Evolutionary conservation across 2,329 filamentous ascomycete genomes (phyloP).

Genomic region (Diaporthe vexans): DNA sequence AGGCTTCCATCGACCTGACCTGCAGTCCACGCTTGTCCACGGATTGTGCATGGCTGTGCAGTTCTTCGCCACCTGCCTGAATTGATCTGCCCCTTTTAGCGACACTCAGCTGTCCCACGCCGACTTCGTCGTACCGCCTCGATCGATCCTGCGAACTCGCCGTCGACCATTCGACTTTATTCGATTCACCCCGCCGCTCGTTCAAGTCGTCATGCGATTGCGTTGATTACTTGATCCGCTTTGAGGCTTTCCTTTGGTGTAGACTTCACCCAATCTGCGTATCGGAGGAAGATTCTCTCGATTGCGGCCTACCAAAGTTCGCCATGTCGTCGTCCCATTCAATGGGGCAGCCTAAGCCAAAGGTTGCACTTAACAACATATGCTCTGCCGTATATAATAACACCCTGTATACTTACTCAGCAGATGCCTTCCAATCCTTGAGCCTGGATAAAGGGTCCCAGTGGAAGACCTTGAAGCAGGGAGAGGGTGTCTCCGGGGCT

Average conservation of each 20-base stretch:
- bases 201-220: constrained; percentile 40
- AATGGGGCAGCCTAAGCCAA: constrained; percentile 69
- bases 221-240: constrained; percentile 36
- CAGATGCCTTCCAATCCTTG: constrained; percentile 81
- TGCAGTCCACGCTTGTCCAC: not conserved
- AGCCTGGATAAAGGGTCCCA: constrained; percentile 75
- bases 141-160: constrained; percentile 6
- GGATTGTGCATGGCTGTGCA: constrained; percentile 23
- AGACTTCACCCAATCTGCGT: constrained; percentile 16
- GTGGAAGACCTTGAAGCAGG: constrained; percentile 78
- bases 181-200: constrained; percentile 1
- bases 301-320: constrained; percentile 34
- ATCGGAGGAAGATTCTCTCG: constrained; percentile 10
- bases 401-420: constrained; percentile 87
- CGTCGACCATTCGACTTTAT: constrained; percentile 16
- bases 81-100: constrained; percentile 6
- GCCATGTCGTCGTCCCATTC: constrained; percentile 67
- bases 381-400: constrained; percentile 87
- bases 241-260: constrained; percentile 36
- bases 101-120: constrained; percentile 1
- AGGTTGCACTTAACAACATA: constrained; percentile 78
- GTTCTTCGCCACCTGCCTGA: constrained; percentile 24
- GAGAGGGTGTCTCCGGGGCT: constrained; percentile 79
- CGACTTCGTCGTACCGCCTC: constrained; percentile 21
- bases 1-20: constrained; percentile 3